These are phyloP conservation scores for Daldinia childiae DNA, from an alignment of 495 filamentous ascomycete genomes.

Conservation along the genomic window DNA sequence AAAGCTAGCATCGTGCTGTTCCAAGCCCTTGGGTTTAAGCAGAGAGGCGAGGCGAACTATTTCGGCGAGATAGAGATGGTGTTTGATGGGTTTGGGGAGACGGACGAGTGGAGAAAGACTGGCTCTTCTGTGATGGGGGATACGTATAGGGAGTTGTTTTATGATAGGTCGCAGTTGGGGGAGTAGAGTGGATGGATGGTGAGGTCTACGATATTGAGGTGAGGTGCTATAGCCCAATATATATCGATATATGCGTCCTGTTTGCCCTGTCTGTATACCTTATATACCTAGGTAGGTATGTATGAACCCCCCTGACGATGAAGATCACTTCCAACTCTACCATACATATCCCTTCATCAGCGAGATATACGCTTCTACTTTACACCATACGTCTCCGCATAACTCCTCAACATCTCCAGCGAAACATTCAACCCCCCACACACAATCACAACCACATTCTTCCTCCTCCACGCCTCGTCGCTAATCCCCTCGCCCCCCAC, in stretches of 20 bases:
- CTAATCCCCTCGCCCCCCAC: slow-evolving; percentile 65
- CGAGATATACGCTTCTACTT: not conserved
- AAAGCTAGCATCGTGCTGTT: slow-evolving; percentile 55
- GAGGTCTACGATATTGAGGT: not conserved
- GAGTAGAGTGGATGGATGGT: not conserved
- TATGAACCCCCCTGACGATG: too few relatives aligned
- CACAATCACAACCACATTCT: slow-evolving; percentile 83
- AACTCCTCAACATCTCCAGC: slow-evolving; percentile 70
- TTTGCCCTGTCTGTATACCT: too few relatives aligned
- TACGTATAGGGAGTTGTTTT: slow-evolving; percentile 27
- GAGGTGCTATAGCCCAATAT: not conserved
- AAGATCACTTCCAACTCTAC: not conserved
- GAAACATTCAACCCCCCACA: slow-evolving; percentile 86
- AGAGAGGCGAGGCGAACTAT: slow-evolving; percentile 58
- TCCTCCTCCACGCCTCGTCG: slow-evolving; percentile 61
- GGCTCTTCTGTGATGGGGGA: not conserved
- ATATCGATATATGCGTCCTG: not conserved
- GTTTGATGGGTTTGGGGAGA: slow-evolving; percentile 40
- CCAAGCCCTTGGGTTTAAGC: slow-evolving; percentile 55
- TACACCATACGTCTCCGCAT: slow-evolving; percentile 64
- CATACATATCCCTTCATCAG: slow-evolving; percentile 10
- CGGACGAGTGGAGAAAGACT: not conserved
- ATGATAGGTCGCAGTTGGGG: slow-evolving; percentile 25
- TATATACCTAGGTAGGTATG: too few relatives aligned
- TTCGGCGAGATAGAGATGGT: slow-evolving; percentile 61